Conservation (phyloP, 306 rosid species). For the Cicer yamashitae region DNA sequence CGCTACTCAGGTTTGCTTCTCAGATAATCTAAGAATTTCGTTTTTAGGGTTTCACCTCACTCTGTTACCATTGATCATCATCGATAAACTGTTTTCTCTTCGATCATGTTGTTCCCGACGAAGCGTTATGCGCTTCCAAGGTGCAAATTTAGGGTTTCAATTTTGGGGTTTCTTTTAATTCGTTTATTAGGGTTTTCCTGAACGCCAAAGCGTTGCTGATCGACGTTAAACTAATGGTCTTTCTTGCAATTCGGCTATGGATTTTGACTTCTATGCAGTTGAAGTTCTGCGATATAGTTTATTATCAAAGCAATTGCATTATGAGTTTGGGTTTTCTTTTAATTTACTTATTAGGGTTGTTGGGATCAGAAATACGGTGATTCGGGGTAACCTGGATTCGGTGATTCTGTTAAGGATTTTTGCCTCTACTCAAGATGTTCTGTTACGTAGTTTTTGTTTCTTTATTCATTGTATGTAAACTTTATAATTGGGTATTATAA, state of each 20-base stretch:
- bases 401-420: too few species aligned
- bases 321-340: background rate
- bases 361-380: too few species aligned
- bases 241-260: slow-evolving; percentile 2
- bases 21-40: background rate
- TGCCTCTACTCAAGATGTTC: too few species aligned
- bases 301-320: background rate
- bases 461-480: too few species aligned
- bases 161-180: background rate
- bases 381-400: too few species aligned
- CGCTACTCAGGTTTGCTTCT: background rate
- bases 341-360: background rate
- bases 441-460: too few species aligned
- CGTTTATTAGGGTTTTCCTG: background rate
- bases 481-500: background rate
- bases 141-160: background rate
- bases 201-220: background rate
- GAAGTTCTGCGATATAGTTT: background rate
- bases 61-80: background rate
- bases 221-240: background rate
- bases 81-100: background rate
- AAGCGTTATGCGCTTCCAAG: background rate
- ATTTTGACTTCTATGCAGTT: background rate
- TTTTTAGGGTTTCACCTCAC: background rate
- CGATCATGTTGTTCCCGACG: background rate